Percentiles rank a stretch among this genome's conserved stretches.
Evolutionary conservation across 2,329 filamentous ascomycete species (phyloP).

Genomic region (Penicillium sp.): DNA sequence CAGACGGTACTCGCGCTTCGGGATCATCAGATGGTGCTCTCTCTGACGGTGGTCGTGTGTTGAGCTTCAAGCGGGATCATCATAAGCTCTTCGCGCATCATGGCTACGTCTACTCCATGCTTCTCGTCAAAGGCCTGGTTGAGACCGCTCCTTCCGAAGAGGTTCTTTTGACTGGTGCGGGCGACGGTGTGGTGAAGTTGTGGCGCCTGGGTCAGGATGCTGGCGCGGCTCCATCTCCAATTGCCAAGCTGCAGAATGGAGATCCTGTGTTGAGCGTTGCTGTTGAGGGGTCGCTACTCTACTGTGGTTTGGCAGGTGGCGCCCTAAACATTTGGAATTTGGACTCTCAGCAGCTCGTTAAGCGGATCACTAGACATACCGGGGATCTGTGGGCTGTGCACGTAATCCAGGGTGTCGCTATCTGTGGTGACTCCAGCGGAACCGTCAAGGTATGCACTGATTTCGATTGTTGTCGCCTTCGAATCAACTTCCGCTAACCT

Average conservation of each 20-base stretch:
- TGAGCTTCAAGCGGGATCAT: conserved; percentile 79
- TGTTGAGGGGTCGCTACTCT: conserved; percentile 87
- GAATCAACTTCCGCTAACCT: conserved; percentile 5
- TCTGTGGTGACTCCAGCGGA: conserved; percentile 88
- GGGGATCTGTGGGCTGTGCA: conserved; percentile 84
- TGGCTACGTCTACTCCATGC: conserved; percentile 96
- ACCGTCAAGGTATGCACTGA: conserved; percentile 68
- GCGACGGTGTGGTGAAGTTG: conserved; percentile 92
- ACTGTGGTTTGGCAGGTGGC: conserved; percentile 83
- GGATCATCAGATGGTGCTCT: conserved; percentile 57
- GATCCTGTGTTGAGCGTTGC: conserved; percentile 72
- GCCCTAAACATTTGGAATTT: conserved; percentile 96
- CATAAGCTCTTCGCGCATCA: conserved; percentile 89
- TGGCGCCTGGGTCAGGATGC: conserved; percentile 70
- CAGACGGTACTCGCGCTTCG: conserved; percentile 77
- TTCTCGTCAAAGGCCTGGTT: conserved; percentile 73
- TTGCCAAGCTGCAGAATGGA: conserved; percentile 66
- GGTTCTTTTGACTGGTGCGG: conserved; percentile 84
- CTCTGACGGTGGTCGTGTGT: conserved; percentile 60
- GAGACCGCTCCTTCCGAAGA: conserved; percentile 67
- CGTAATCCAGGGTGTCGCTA: conserved; percentile 80
- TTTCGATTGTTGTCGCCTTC: not conserved
- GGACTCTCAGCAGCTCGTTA: conserved; percentile 85
- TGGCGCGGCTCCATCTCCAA: conserved; percentile 65
- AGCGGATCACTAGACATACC: conserved; percentile 77